These are phyloP conservation scores for Claviceps purpurea DNA, from an alignment of 2,329 filamentous ascomycete genomes.

Conservation along the genomic window DNA sequence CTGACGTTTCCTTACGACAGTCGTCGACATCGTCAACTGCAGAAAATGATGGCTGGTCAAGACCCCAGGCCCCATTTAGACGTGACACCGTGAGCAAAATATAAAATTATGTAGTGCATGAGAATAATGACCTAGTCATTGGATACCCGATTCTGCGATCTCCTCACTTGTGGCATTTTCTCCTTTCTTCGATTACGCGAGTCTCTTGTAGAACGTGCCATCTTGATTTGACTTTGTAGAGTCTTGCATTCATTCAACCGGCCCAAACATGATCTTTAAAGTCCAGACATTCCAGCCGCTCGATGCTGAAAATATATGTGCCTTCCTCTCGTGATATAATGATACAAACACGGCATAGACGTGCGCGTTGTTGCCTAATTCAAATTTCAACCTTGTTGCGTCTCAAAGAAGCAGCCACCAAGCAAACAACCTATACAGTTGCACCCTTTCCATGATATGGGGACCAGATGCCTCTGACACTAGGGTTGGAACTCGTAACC, in stretches of 20 bases:
- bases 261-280: neutral
- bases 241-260: neutral
- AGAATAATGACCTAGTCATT: neutral
- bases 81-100: neutral
- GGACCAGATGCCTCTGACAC: constrained; percentile 58
- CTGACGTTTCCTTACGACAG: constrained; percentile 15
- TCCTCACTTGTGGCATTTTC: neutral
- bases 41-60: constrained; percentile 27
- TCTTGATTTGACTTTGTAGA: neutral
- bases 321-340: constrained; percentile 13
- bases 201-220: neutral
- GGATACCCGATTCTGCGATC: neutral
- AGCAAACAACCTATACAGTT: constrained; percentile 28
- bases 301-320: constrained; percentile 13
- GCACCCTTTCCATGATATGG: constrained; percentile 52
- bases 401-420: neutral
- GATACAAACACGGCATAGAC: constrained; percentile 13
- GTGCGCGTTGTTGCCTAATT: constrained; percentile 1
- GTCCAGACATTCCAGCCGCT: constrained; percentile 15
- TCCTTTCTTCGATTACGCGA: neutral
- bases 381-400: neutral
- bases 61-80: neutral
- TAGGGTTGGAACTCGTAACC: constrained; percentile 49
- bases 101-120: neutral
- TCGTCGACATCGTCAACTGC: constrained; percentile 48